phyloP scores from a whole-genome alignment of 257 asterid genomes.

The Oldenlandia corymbosa region DNA sequence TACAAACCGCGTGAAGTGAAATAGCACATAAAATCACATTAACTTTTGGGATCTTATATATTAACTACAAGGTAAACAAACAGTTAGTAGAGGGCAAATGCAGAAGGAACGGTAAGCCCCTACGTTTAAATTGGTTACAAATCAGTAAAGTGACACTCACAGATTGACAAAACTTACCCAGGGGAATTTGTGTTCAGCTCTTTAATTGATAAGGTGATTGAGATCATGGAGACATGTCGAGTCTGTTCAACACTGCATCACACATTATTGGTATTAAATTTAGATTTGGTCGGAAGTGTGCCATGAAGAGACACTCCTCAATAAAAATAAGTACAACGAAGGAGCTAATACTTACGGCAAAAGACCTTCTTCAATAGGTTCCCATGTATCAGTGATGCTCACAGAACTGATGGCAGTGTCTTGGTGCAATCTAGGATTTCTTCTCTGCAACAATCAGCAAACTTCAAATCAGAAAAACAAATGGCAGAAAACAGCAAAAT shows the following conservation, averaged over 20 bases:
- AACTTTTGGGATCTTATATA: background rate
- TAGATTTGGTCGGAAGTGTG: background rate
- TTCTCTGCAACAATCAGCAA: conserved; percentile 44
- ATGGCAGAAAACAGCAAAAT: conserved; percentile 1
- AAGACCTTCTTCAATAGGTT: conserved; percentile 99
- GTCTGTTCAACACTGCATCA: conserved; percentile 89
- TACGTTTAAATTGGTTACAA: background rate
- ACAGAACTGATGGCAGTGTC: conserved; percentile 83
- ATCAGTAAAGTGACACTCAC: too few species aligned
- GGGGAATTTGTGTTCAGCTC: conserved; percentile 90
- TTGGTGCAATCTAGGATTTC: conserved; percentile 77
- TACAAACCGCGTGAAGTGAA: background rate
- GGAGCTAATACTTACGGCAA: conserved; percentile 53
- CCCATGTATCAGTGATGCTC: conserved; percentile 88
- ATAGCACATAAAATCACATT: background rate
- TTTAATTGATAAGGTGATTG: conserved; percentile 67
- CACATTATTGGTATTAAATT: conserved; percentile 3
- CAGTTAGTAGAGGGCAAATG: background rate
- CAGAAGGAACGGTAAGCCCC: background rate
- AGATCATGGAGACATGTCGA: conserved; percentile 93
- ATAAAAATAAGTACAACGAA: background rate
- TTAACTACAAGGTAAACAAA: background rate
- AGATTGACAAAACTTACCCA: conserved; percentile 49
- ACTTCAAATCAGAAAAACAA: background rate
- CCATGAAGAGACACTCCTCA: background rate